These are phyloP conservation scores for Fusarium robinianum DNA, from an alignment of 2,329 filamentous ascomycete species.

Conservation along the genomic window DNA sequence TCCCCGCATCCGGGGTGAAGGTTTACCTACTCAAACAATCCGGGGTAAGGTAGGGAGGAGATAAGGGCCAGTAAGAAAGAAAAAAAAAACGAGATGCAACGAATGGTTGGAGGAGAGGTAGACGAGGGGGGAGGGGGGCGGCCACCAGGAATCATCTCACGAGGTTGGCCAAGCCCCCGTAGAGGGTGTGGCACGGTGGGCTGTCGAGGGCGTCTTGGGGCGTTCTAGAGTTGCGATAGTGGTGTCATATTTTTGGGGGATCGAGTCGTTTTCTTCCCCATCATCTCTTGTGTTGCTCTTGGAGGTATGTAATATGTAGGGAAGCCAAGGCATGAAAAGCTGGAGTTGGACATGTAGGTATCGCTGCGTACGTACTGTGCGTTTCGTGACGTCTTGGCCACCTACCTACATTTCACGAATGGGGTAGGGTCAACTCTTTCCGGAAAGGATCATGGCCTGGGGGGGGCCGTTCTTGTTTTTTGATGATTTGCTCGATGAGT, in stretches of 20 bases:
- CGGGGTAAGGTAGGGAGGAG: slow-evolving; percentile 21
- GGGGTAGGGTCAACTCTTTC: slow-evolving; percentile 1
- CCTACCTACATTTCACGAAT: slow-evolving; percentile 1
- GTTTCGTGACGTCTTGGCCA: slow-evolving; percentile 5
- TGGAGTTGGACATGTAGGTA: slow-evolving; percentile 7
- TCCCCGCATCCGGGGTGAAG: slow-evolving; percentile 18
- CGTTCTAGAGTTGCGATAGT: slow-evolving; percentile 31
- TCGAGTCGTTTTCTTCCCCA: no score
- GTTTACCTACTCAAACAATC: slow-evolving; percentile 25
- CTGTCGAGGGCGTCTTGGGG: slow-evolving; percentile 23
- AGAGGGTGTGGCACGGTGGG: slow-evolving; percentile 28
- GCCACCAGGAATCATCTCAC: slow-evolving; percentile 3
- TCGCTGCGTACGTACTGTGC: slow-evolving; percentile 1
- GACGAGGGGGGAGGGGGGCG: no score
- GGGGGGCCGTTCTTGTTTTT: no score
- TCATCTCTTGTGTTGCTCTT: no score
- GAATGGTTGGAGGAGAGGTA: no score
- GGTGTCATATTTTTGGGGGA: slow-evolving; percentile 35
- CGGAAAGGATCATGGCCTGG: slow-evolving; percentile 8
- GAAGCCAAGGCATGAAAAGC: no score
- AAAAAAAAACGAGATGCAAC: no score
- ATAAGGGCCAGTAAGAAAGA: no score
- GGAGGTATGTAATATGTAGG: no score
- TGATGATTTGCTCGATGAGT: slow-evolving; percentile 1
- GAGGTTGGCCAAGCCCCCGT: slow-evolving; percentile 9